Base-by-base conservation (phyloP, 2,329 filamentous ascomycete genomes). In the Clathrospora elynae region DNA sequence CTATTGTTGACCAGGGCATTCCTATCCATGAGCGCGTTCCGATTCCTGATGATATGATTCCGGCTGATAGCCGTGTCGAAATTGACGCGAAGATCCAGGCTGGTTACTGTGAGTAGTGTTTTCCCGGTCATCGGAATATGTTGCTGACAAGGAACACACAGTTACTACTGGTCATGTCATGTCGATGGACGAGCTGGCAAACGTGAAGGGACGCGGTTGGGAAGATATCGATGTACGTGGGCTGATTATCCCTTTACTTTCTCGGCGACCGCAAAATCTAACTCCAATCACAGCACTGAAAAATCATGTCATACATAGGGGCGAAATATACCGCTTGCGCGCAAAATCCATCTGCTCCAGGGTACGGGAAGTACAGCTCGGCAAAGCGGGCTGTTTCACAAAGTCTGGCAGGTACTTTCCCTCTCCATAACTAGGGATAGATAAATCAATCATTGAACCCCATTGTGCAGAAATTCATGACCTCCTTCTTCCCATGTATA, bases 41-140 rank as follows among this genome's bases (percentile, higher is more conserved):
- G 48, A 89, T 97, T 53, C 93, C 92, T 3, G 90, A 95, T 55
- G 87, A 93, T 20, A 84, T 93, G 81, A 96, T 97, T 60, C 93
- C 93, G 9, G 88, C 86, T 51, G 93, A 97, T 72, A 95, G 90
- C 38, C 80, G 92, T 55, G 93, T 97, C n/a, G 93, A 99, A 72
- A 99, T 97, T 64, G 93, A 97, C 71, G 93, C 93, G 46, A 97
- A 97, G 77, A 96, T 97, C 67, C 93, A 92, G 59, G 90, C 92
- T 48, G 93, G 83, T 14, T 85, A 85, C 64, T 85, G 87, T 90
- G 74, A 72, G 83, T 74, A 7, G 9, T 28, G 37, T 35, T 41
- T 13, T 8, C 31, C 17, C 16, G 16, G 17, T 31, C 17, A 13
- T 34, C 11, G 12, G 19, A 25, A 17, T 14, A 20, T 10, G 32